Percentiles rank a stretch among this genome's conserved stretches.
Evolutionary conservation across 2,329 filamentous ascomycete species (phyloP).

Genomic region (Passalora sequoiae): DNA sequence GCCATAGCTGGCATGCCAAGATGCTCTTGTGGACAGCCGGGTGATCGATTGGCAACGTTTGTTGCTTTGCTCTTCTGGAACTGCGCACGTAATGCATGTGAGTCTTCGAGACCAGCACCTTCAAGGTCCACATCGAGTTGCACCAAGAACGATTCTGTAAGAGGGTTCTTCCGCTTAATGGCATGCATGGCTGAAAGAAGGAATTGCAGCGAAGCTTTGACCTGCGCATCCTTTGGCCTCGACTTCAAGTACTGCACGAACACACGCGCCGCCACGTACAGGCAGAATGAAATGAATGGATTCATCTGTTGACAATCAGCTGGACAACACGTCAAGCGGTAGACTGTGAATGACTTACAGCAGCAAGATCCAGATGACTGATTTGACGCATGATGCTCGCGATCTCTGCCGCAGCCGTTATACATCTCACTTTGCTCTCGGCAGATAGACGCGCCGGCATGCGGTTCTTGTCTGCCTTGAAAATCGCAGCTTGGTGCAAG

Average conservation of each 20-base stretch:
- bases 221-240: constrained; percentile 75
- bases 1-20: constrained; percentile 10
- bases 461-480: constrained; percentile 87
- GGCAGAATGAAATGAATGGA: constrained; percentile 88
- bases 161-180: constrained; percentile 77
- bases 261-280: constrained; percentile 91
- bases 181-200: constrained; percentile 85
- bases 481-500: constrained; percentile 96
- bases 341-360: constrained; percentile 53
- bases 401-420: constrained; percentile 89
- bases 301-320: constrained; percentile 64
- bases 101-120: constrained; percentile 55
- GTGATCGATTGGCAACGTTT: neutral
- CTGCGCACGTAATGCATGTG: constrained; percentile 20
- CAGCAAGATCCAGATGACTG: constrained; percentile 77
- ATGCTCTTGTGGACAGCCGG: constrained; percentile 18
- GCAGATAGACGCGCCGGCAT: constrained; percentile 70
- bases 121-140: constrained; percentile 91
- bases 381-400: constrained; percentile 93
- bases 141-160: constrained; percentile 90
- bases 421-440: constrained; percentile 88
- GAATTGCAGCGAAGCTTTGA: constrained; percentile 78
- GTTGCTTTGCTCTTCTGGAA: constrained; percentile 10
- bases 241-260: constrained; percentile 97
- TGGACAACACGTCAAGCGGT: neutral